Base-by-base conservation (phyloP, 2,329 filamentous ascomycete genomes). In the Thielaviopsis ethacetica region DNA sequence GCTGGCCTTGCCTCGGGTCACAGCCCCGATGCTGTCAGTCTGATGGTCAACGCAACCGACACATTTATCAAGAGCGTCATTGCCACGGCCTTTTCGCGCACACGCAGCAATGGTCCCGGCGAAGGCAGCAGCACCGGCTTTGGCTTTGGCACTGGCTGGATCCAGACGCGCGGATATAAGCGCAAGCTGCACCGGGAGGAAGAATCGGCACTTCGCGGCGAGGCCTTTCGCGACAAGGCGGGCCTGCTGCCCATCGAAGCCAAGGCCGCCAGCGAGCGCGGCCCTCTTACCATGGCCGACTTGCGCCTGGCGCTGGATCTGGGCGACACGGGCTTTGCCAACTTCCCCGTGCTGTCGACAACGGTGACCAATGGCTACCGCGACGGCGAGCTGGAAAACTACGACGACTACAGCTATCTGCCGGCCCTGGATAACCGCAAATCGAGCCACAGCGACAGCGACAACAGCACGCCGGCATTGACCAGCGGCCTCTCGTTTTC, bases 201-300 rank as follows among this genome's bases (percentile, higher is more conserved):
- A 67, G 79, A 85, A 51, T 79, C 82, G 0, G 83, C 81, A 26
- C 78, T 82, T 49, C 77, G 82, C n/a, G 89, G 90, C 4, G 86
- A 91, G 65, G 69, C 94, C 1, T 75, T 79, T 19, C 79, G 88
- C 64, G 87, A 90, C 61, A 84, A 86, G 61, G 84, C 80, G 54
- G 90, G 90, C 1, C 71, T 95, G 27, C 72, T 96, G 5, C 91
- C 91, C 0, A 74, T 90, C 41, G 90, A 96, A 70, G 81, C 86
- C 2, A 89, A 86, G 67, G 84, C 85, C 57, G 84, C 86, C 17
- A 81, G 81, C 59, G 82, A 85, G 65, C 77, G 89, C 47, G 80
- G 83, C 5, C 82, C 87, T 0, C 71, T 96, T 1, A 83, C 83
- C 15, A 85, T 91, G 72, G 82, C 84, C 19, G 91, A 96, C 68